A percentile compares a stretch with the other conserved stretches of the same genome.
phyloP scores from a whole-genome alignment of 345 rosid species.

The Gossypium arboreum region DNA sequence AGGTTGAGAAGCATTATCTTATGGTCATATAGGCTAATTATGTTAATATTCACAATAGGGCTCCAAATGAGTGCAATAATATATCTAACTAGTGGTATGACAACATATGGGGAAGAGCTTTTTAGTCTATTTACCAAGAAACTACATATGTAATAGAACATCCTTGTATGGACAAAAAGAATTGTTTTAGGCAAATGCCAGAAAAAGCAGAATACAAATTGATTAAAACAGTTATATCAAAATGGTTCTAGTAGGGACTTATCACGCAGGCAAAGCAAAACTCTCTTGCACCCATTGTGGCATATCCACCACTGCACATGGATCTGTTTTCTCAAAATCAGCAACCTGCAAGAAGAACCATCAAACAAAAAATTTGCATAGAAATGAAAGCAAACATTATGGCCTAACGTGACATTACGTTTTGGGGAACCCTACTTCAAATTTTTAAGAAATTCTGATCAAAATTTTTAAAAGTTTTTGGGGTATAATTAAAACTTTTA shows the following conservation, averaged over 20 bases:
- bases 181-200: not conserved
- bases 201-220: not conserved
- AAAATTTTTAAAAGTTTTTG: no score
- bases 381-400: no score
- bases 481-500: no score
- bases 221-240: no score
- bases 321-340: slow-evolving; percentile 75
- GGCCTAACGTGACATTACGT: no score
- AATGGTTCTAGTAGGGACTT: not conserved
- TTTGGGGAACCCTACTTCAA: no score
- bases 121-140: not conserved
- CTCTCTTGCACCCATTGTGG: slow-evolving; percentile 75
- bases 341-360: slow-evolving; percentile 56
- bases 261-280: slow-evolving; percentile 74
- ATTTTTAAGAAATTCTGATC: no score
- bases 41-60: no score
- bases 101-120: not conserved
- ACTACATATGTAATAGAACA: not conserved
- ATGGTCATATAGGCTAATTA: no score
- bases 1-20: no score
- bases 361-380: not conserved
- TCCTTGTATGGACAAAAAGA: not conserved
- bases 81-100: no score
- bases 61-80: no score
- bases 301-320: slow-evolving; percentile 76